These are phyloP conservation scores for Exophiala xenobiotica DNA, from an alignment of 2,329 filamentous ascomycete species.

Conservation along the genomic window DNA sequence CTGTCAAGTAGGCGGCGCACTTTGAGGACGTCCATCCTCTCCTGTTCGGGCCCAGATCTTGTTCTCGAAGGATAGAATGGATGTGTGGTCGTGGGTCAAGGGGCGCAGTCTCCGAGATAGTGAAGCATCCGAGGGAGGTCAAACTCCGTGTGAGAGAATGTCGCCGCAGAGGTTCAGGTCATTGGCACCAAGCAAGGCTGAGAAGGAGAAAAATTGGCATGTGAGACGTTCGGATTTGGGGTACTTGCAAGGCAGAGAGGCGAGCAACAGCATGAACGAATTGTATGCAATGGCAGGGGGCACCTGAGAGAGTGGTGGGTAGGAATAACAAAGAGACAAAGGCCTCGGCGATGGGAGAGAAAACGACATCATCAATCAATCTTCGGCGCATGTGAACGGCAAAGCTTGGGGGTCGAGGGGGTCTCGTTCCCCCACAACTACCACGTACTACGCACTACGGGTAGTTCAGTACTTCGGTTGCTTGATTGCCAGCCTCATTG, in stretches of 20 bases:
- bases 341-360: not conserved
- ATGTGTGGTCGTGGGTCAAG: too few relatives aligned
- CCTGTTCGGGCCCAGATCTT: not conserved
- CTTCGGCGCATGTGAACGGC: not conserved
- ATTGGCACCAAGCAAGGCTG: not conserved
- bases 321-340: constrained; percentile 1
- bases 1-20: constrained; percentile 2
- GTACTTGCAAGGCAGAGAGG: not conserved
- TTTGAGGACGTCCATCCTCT: constrained; percentile 22
- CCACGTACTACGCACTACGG: too few relatives aligned
- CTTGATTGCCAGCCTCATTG: too few relatives aligned
- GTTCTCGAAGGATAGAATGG: not conserved
- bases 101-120: too few relatives aligned
- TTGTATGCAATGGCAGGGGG: not conserved
- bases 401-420: constrained; percentile 1
- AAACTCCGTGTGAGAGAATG: not conserved
- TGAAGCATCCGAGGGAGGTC: not conserved
- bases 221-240: not conserved
- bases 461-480: too few relatives aligned
- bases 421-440: not conserved
- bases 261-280: not conserved
- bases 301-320: too few relatives aligned
- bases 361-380: not conserved
- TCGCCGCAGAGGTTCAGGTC: not conserved
- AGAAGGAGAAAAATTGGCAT: not conserved